phyloP scores from a whole-genome alignment of 1,284 basidiomycete genomes.

The Ceratobasidium theobromae region DNA sequence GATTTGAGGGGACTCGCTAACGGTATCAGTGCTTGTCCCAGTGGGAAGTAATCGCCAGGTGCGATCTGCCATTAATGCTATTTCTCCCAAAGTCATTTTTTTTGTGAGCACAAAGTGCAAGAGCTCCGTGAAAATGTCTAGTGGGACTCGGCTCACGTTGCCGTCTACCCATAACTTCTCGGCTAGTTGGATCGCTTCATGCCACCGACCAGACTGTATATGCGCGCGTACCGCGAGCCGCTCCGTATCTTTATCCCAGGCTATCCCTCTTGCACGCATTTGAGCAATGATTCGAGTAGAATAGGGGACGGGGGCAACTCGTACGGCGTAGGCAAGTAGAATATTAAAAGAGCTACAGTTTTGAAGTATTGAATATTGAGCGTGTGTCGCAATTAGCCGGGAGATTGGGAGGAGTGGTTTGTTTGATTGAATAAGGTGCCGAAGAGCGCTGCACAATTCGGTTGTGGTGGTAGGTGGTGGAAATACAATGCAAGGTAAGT shows the following conservation, averaged over 20 bases:
- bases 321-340: slow-evolving; percentile 3
- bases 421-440: slow-evolving; percentile 15
- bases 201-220: slow-evolving; percentile 21
- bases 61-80: neutral
- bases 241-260: slow-evolving; percentile 3
- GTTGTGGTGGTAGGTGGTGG: neutral
- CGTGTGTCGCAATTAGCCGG: slow-evolving; percentile 18
- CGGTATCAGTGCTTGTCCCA: neutral
- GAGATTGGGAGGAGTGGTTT: neutral
- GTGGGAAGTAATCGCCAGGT: slow-evolving; percentile 10
- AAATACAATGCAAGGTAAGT: slow-evolving; percentile 4
- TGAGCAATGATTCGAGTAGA: neutral
- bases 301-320: slow-evolving; percentile 7
- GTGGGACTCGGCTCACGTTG: neutral
- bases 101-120: slow-evolving; percentile 19
- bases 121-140: slow-evolving; percentile 26
- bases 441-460: slow-evolving; percentile 14
- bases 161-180: neutral
- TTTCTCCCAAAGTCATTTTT: neutral
- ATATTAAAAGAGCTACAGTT: slow-evolving; percentile 2
- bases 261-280: neutral
- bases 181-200: slow-evolving; percentile 4
- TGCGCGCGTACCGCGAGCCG: slow-evolving; percentile 20
- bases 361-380: slow-evolving; percentile 9
- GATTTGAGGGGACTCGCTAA: neutral